These are phyloP conservation scores for Rhodocollybia butyracea DNA, from an alignment of 768 basidiomycete genomes.

Conservation along the genomic window DNA sequence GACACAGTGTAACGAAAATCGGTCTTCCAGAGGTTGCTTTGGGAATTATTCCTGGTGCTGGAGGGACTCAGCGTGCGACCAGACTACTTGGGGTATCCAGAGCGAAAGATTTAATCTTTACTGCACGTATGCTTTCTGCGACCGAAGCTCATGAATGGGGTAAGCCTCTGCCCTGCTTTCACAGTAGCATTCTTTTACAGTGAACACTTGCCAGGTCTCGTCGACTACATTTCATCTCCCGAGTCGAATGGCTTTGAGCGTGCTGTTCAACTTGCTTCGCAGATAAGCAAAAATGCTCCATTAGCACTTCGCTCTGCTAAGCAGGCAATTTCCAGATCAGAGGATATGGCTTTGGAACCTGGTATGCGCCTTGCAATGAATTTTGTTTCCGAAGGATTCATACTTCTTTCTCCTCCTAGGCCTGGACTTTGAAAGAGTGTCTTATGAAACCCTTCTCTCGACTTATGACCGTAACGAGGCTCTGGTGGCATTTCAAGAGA, in stretches of 20 bases:
- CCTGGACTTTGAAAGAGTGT: slow-evolving; percentile 83
- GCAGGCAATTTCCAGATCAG: slow-evolving; percentile 75
- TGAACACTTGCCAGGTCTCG: slow-evolving; percentile 58
- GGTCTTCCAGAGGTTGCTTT: slow-evolving; percentile 78
- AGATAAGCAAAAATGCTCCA: slow-evolving; percentile 74
- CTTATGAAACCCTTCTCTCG: slow-evolving; percentile 79
- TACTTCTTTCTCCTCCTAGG: no score
- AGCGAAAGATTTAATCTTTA: slow-evolving; percentile 87
- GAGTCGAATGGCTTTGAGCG: slow-evolving; percentile 62
- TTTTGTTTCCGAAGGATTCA: no score
- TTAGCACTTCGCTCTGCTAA: slow-evolving; percentile 88
- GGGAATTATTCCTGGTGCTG: slow-evolving; percentile 89
- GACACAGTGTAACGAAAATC: slow-evolving; percentile 72
- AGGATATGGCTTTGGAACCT: slow-evolving; percentile 75
- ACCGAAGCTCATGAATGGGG: slow-evolving; percentile 70
- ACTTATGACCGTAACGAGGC: slow-evolving; percentile 82
- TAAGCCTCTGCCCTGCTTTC: slow-evolving; percentile 24
- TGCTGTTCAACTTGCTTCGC: slow-evolving; percentile 64
- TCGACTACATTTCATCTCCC: slow-evolving; percentile 75
- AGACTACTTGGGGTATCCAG: slow-evolving; percentile 75
- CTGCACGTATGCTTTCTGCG: slow-evolving; percentile 66
- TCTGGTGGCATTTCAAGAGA: slow-evolving; percentile 82
- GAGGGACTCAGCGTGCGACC: slow-evolving; percentile 82
- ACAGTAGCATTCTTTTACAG: not conserved
- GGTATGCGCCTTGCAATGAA: slow-evolving; percentile 34